phyloP scores from a whole-genome alignment of 345 rosid genomes.

The Eucalyptus cloeziana region DNA sequence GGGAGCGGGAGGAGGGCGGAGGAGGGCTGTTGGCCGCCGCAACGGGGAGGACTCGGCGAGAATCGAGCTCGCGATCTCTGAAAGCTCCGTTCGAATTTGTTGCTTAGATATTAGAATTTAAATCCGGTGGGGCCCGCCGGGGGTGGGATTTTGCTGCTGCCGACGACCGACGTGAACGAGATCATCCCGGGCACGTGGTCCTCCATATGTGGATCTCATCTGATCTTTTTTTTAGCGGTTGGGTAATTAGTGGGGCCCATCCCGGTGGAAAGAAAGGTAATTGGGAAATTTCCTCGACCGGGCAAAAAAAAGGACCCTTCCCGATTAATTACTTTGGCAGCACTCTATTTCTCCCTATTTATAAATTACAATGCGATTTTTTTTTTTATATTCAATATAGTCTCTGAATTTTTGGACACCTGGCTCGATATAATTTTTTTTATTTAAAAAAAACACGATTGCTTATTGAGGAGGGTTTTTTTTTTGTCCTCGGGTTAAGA shows the following conservation, averaged over 20 bases:
- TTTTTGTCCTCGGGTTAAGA: background rate
- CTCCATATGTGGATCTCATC: background rate
- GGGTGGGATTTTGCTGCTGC: background rate
- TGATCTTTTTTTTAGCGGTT: accelerated
- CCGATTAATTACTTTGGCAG: background rate
- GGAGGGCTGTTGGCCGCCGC: background rate
- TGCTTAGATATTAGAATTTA: background rate
- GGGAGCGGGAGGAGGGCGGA: background rate
- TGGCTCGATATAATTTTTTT: background rate
- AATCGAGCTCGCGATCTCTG: background rate
- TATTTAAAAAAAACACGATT: accelerated
- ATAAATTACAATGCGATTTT: background rate
- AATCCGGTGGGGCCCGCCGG: background rate
- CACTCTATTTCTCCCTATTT: background rate
- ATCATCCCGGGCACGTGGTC: background rate
- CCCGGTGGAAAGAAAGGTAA: background rate
- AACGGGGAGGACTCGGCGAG: background rate
- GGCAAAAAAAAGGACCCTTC: background rate
- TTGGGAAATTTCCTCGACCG: background rate
- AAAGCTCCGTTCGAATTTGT: background rate
- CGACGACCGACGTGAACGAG: background rate
- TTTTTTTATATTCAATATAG: background rate
- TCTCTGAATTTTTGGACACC: background rate
- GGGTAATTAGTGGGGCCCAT: background rate
- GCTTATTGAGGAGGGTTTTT: background rate